Evolutionary conservation across 352 stramenopile species (phyloP).

Genomic region (Pythium vanterpoolii): DNA sequence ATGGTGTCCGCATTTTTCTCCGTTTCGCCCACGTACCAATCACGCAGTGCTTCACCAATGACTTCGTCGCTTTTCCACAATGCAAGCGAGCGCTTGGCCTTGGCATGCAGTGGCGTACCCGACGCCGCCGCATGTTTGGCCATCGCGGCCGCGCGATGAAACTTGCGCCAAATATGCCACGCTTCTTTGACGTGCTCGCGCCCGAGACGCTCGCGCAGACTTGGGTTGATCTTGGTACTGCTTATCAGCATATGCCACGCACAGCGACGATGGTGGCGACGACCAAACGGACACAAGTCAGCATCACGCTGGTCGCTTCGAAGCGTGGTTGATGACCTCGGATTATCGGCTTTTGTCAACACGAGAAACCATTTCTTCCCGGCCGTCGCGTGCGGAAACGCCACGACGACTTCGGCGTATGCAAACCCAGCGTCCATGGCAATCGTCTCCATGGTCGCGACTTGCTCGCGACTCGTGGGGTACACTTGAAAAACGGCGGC

Average conservation of each 20-base stretch:
- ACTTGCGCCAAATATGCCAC: slow-evolving; percentile 76
- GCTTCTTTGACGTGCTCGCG: slow-evolving; percentile 64
- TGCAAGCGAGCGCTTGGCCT: slow-evolving; percentile 53
- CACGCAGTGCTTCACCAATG: slow-evolving; percentile 46
- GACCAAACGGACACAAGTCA: slow-evolving; percentile 50
- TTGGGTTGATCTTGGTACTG: background rate
- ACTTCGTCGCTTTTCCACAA: slow-evolving; percentile 63
- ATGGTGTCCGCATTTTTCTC: background rate
- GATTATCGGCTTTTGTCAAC: slow-evolving; percentile 11
- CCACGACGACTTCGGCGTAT: slow-evolving; percentile 56
- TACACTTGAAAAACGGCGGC: slow-evolving; percentile 74
- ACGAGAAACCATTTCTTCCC: slow-evolving; percentile 79
- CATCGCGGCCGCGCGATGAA: slow-evolving; percentile 24
- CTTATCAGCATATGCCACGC: slow-evolving; percentile 49
- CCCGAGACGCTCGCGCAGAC: slow-evolving; percentile 42
- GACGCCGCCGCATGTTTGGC: background rate
- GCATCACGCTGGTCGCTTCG: background rate
- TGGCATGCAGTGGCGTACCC: slow-evolving; percentile 29
- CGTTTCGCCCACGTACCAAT: slow-evolving; percentile 26
- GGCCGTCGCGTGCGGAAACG: slow-evolving; percentile 60
- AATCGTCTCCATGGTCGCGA: slow-evolving; percentile 55
- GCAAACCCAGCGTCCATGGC: slow-evolving; percentile 44
- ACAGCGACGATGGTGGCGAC: slow-evolving; percentile 51
- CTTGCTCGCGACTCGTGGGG: slow-evolving; percentile 41
- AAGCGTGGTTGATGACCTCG: background rate